Evolutionary conservation across 2,329 filamentous ascomycete genomes (phyloP), one percentile per base, ranked within the genome.

Genomic region (Hypoxylon rubiginosum): DNA sequence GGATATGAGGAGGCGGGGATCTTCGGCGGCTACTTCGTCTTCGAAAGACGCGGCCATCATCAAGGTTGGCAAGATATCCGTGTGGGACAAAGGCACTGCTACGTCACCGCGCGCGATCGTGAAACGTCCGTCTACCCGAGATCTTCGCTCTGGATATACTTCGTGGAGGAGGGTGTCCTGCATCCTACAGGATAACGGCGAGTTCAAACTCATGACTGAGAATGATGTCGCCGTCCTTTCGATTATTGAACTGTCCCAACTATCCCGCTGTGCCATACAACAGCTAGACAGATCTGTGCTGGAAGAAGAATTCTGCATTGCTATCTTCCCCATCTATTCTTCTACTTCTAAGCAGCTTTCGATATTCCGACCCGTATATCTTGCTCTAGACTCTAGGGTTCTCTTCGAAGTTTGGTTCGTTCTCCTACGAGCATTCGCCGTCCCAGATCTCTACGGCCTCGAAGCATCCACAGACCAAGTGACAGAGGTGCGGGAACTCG

Each of bases 321-420:
- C 93, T 56, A 95, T 99, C 50, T 97, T 97, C 75, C 95, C 96
- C 15, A 94, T 95, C 68, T 98, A 99, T 79, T 90, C 93, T 0
- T 86, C 91, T 9, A 89, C 88, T 19, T 87, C 92, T 1, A 91
- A 88, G 2, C 87, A 91, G 17, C 84, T 95, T 60, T 91, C 91
- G 6, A 87, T 95, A 28, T 90, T 93, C 64, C 89, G 92, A n/a
- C 95, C 96, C 0, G 90, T 98, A 36, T 97, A 97, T 76, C 84
- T 99, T 34, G 92, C 93, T 3, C 81, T 97, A 48, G 95, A 98
- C 72, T 94, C 89, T 26, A 88, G 94, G 45, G 89, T 97, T 6
- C 84, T 97, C n/a, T 97, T 97, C 73, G 96, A 99, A 77, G 96
- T 97, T 11, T 99, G 96, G 96, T 95, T 97, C 74, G 94, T 97